Evolutionary conservation across 2,329 filamentous ascomycete species (phyloP).

Genomic region (Fusarium verrucosum): DNA sequence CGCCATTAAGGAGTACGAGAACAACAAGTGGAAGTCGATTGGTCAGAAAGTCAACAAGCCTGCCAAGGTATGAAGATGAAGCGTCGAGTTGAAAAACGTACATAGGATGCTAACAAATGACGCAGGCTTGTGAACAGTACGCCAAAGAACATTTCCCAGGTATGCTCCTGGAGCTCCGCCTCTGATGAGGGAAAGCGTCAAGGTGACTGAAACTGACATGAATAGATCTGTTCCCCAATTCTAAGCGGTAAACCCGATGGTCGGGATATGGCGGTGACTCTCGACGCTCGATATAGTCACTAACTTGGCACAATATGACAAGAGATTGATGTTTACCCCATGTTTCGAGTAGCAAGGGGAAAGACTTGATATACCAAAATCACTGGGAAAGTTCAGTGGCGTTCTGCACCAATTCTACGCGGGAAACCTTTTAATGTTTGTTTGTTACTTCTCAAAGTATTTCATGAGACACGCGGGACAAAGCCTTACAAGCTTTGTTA

Average conservation of each 20-base stretch:
- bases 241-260: constrained; percentile 48
- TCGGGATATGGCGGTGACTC: no score
- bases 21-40: constrained; percentile 98
- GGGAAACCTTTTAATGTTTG: constrained; percentile 43
- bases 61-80: constrained; percentile 69
- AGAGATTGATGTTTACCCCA: not conserved
- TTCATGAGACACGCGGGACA: constrained; percentile 31
- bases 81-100: not conserved
- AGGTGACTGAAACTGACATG: constrained; percentile 46
- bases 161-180: constrained; percentile 45
- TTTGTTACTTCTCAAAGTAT: constrained; percentile 15
- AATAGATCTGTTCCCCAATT: constrained; percentile 52
- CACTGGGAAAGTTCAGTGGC: constrained; percentile 30
- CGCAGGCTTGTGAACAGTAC: constrained; percentile 73
- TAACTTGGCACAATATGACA: not conserved
- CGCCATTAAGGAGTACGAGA: constrained; percentile 98
- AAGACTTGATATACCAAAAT: constrained; percentile 31
- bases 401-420: constrained; percentile 26
- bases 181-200: constrained; percentile 28
- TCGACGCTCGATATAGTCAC: no score
- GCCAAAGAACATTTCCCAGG: constrained; percentile 91
- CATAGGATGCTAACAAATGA: constrained; percentile 1
- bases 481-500: constrained; percentile 24
- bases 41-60: constrained; percentile 97
- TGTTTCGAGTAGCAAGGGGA: constrained; percentile 1